A percentile compares a stretch with the other conserved stretches of the same genome.
Conservation (phyloP, 192 early-diverging fungal genomes). For the Entomortierella lignicola region DNA sequence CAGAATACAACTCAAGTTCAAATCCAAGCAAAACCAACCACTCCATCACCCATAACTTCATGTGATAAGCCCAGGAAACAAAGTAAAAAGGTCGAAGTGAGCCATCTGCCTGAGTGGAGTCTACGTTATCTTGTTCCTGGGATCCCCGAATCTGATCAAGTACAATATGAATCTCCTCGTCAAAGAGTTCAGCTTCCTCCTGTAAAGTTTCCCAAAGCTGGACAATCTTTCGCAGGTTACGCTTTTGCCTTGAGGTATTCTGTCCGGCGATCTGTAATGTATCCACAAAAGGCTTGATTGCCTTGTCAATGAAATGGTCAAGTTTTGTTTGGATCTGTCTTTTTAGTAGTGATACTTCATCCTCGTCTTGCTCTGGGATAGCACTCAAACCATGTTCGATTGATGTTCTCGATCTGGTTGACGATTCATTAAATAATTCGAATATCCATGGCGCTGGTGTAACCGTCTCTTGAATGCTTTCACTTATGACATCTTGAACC, state of each 20-base stretch:
- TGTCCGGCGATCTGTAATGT: conserved; percentile 64
- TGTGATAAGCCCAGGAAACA: conserved; percentile 74
- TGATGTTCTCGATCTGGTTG: neutral
- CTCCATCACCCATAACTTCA: conserved; percentile 68
- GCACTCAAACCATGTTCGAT: neutral
- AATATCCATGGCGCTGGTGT: conserved; percentile 23
- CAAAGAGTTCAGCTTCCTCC: conserved; percentile 55
- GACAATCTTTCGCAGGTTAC: conserved; percentile 68
- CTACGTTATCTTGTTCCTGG: neutral
- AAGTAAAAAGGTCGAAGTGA: conserved; percentile 59
- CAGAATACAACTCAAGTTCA: conserved; percentile 76
- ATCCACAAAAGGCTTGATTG: conserved; percentile 63
- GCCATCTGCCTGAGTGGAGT: neutral
- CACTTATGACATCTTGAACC: conserved; percentile 17
- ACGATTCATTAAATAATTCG: conserved; percentile 11
- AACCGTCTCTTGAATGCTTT: conserved; percentile 31
- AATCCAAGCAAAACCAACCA: conserved; percentile 68
- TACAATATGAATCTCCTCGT: conserved; percentile 28
- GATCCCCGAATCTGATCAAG: conserved; percentile 2
- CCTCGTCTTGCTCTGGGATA: conserved; percentile 15
- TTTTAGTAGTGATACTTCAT: neutral
- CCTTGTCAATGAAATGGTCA: conserved; percentile 26
- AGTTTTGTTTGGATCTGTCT: conserved; percentile 13
- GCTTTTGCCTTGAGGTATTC: conserved; percentile 70
- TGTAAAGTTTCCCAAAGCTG: conserved; percentile 69